phyloP scores from a whole-genome alignment of 148 eudicot species.

The Vaccinium myrtillus region DNA sequence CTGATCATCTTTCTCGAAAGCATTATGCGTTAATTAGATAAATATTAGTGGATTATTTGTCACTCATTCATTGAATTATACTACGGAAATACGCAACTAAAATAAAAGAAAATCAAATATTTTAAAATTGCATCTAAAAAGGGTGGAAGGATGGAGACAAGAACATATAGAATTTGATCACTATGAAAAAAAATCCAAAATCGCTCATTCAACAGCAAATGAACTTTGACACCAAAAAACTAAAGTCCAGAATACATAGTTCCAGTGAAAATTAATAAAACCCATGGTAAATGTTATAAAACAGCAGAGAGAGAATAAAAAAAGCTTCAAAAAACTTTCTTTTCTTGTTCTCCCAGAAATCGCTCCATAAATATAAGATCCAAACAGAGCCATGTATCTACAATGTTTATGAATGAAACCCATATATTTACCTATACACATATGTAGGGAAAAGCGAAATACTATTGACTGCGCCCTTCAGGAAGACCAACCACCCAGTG shows the following conservation, averaged over 20 bases:
- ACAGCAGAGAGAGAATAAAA: neutral
- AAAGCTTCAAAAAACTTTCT: neutral
- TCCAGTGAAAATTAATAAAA: neutral
- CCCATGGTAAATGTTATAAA: neutral
- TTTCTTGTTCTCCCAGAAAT: neutral
- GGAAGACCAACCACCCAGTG: constrained; percentile 84
- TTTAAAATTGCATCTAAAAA: no score
- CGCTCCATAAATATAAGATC: neutral
- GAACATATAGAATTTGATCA: no score
- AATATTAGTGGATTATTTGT: no score
- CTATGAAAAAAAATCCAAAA: no score
- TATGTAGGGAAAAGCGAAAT: constrained; percentile 27
- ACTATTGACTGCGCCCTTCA: constrained; percentile 75
- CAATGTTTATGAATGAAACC: neutral
- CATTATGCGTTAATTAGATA: no score
- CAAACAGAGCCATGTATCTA: neutral
- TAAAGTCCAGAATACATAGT: neutral
- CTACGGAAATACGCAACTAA: no score
- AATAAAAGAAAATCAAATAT: no score
- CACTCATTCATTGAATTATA: no score
- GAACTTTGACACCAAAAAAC: neutral
- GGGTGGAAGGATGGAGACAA: no score
- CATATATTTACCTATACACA: constrained; percentile 53
- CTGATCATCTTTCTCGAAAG: no score
- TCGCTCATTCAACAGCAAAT: neutral